Conservation (phyloP, 495 filamentous ascomycete species). For the Tuber microsphaerosporum region DNA sequence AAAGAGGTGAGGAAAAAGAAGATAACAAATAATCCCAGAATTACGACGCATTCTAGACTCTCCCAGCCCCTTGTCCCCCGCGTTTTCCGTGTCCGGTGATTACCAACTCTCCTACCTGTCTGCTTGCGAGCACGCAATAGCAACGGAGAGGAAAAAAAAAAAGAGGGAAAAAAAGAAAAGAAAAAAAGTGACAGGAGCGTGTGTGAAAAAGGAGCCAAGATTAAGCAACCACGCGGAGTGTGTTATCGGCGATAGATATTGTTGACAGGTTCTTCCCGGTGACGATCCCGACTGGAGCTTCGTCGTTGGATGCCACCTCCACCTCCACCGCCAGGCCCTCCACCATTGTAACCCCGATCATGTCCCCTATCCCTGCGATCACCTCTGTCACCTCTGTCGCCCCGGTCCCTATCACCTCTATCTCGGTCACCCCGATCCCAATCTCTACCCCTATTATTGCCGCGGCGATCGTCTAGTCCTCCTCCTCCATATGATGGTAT, state of each 20-base stretch:
- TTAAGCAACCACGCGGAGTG: neutral
- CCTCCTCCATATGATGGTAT: slow-evolving; percentile 52
- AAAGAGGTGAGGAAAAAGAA: slow-evolving; percentile 19
- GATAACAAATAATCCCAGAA: neutral
- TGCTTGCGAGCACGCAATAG: neutral
- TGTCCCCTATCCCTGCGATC: slow-evolving; percentile 33
- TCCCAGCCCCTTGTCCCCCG: neutral
- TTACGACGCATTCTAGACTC: neutral
- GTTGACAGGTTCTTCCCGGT: slow-evolving; percentile 36
- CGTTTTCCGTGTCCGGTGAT: neutral
- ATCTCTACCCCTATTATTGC: slow-evolving; percentile 45
- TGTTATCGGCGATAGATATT: slow-evolving; percentile 40
- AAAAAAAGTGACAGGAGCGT: neutral
- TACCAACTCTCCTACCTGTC: neutral
- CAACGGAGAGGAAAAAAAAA: neutral
- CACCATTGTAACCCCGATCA: slow-evolving; percentile 35
- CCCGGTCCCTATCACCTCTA: slow-evolving; percentile 38
- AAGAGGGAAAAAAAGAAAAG: slow-evolving; percentile 1
- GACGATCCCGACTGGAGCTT: slow-evolving; percentile 41
- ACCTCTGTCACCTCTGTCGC: slow-evolving; percentile 34
- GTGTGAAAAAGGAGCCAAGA: neutral
- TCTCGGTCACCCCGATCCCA: slow-evolving; percentile 22
- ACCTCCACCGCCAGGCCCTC: slow-evolving; percentile 28
- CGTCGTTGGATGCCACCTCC: slow-evolving; percentile 42
- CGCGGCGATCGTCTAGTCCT: slow-evolving; percentile 47